Evolutionary conservation across 2,329 filamentous ascomycete genomes (phyloP).

Genomic region (Trichoderma lentiforme): DNA sequence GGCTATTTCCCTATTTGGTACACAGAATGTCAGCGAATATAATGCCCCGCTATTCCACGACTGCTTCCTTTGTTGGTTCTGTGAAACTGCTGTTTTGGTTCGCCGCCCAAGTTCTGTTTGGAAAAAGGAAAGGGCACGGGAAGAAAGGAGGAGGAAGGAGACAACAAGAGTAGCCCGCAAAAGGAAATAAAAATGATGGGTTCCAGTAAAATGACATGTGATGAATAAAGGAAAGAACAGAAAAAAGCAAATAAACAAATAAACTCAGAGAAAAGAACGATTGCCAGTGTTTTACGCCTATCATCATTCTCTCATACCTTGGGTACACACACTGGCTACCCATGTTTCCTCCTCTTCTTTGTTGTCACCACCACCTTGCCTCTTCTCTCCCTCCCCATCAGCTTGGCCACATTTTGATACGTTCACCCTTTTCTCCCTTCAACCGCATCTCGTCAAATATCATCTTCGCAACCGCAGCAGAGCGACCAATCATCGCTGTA

Average conservation of each 20-base stretch:
- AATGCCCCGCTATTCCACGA: background rate
- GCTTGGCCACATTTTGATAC: background rate
- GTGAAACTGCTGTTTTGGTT: background rate
- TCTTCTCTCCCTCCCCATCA: background rate
- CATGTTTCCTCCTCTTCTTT: background rate
- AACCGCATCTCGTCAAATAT: background rate
- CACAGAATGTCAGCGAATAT: background rate
- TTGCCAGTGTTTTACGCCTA: background rate
- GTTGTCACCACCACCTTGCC: background rate
- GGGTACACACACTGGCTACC: background rate
- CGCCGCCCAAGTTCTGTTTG: background rate
- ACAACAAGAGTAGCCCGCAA: background rate
- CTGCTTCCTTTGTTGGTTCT: background rate
- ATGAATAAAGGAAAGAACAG: background rate
- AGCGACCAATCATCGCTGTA: background rate
- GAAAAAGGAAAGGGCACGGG: background rate
- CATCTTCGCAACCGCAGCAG: background rate
- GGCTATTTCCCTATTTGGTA: background rate
- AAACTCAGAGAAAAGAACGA: background rate
- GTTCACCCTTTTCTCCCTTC: background rate
- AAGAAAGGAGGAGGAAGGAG: background rate
- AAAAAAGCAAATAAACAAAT: background rate
- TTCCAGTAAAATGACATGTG: background rate
- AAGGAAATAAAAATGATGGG: background rate
- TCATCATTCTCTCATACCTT: background rate